Evolutionary conservation across 164 flowering plant genomes (phyloP), one percentile per base, ranked within the genome.

Genomic region (Magnolia kwangsiensis): DNA sequence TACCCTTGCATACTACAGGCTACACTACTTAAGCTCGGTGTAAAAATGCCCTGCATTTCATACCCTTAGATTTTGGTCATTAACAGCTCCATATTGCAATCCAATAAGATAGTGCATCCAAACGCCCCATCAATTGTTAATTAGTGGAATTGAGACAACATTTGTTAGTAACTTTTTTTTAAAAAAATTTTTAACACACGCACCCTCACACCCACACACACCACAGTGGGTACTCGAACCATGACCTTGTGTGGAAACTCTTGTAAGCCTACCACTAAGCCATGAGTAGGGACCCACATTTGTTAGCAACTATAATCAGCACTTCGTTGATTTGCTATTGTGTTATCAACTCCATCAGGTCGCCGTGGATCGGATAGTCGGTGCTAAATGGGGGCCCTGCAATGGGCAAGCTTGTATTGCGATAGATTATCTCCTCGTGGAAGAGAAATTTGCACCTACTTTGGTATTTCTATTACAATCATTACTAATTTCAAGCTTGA

Each of bases 341-440:
- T 49, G 27, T 4, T n/a, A 49, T 70, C 58, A 70, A 50, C 8
- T 66, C 18, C 67, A 59, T 14, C 75, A 95, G 98, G 87, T 90
- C 49, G 89, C 91, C 24, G 81, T 79, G 45, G 88, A 86, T 74
- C 85, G 98, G 79, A 81, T 95, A 51, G 80, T 75, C 6, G 85
- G 85, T 1, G 96, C 85, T 4, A 95, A 95, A 78, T 95, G 92
- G 89, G 94, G 89, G 0, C 37, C 88, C 0, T 87, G 94, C 80
- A 61, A 73, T 67, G 98, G 98, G 58, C 98, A 95, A 78, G 95
- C 90, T 8, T 95, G 98, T 71, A 77, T 95, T 67, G 91, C 85
- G 37, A 70, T 89, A 0, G 98, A 95, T 79, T 95, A 92, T 83
- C 21, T 93, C 69, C 87, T 95, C 4, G 91, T 91, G 64, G 87